Conservation (phyloP, 257 asterid species). For the Echium plantagineum region DNA sequence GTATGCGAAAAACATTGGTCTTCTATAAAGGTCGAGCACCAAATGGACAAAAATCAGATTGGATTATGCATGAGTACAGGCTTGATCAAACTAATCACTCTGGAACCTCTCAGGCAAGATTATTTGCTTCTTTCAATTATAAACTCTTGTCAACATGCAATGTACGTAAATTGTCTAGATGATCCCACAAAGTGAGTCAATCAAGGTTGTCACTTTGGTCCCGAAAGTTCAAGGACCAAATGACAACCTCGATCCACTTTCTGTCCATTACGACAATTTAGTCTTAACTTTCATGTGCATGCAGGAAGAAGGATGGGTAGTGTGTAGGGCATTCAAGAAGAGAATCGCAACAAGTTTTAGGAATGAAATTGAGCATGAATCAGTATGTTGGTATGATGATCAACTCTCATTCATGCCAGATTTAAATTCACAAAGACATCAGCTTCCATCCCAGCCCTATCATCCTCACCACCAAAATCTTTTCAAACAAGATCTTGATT, state of each 20-base stretch:
- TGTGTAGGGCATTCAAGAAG: constrained; percentile 60
- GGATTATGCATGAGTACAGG: constrained; percentile 63
- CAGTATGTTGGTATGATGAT: constrained; percentile 46
- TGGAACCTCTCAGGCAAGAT: constrained; percentile 56
- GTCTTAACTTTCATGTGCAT: no score
- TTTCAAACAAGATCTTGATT: constrained; percentile 36
- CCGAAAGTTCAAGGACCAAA: no score
- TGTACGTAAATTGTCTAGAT: no score
- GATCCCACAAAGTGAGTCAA: no score
- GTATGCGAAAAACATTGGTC: constrained; percentile 65
- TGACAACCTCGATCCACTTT: no score
- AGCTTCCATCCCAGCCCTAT: constrained; percentile 10
- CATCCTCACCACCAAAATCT: constrained; percentile 16
- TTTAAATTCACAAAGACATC: constrained; percentile 28
- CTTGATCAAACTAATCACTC: constrained; percentile 52
- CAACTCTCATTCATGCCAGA: constrained; percentile 46
- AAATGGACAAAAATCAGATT: constrained; percentile 58
- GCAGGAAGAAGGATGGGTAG: constrained; percentile 81
- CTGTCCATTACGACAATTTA: no score
- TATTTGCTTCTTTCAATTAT: no score
- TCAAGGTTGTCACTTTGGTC: no score
- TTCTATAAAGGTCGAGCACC: constrained; percentile 68
- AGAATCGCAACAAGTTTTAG: constrained; percentile 31
- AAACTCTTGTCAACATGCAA: no score
- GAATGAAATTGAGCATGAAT: constrained; percentile 33